These are phyloP conservation scores for Tetracladium setigerum DNA, from an alignment of 495 filamentous ascomycete species.

Conservation along the genomic window DNA sequence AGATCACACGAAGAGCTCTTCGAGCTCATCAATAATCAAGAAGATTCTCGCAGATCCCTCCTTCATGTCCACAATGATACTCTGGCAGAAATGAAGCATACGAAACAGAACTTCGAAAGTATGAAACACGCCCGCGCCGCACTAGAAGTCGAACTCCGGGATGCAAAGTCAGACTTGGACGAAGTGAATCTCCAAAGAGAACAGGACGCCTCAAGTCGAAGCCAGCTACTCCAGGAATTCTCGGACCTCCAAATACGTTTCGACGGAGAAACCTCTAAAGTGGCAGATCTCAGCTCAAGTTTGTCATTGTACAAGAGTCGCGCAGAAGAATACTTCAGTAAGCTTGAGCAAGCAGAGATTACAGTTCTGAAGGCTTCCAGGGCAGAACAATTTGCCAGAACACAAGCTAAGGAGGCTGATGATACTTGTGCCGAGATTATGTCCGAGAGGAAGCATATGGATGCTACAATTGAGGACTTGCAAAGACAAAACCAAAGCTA, in stretches of 20 bases:
- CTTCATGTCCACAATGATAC: conserved; percentile 80
- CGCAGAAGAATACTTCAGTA: conserved; percentile 95
- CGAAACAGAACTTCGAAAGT: conserved; percentile 80
- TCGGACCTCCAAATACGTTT: conserved; percentile 90
- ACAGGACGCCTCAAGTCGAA: conserved; percentile 75
- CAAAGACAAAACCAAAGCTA: conserved; percentile 82
- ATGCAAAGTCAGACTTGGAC: conserved; percentile 74
- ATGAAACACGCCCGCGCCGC: conserved; percentile 69
- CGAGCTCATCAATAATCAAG: conserved; percentile 88
- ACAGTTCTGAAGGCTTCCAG: conserved; percentile 85
- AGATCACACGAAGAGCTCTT: conserved; percentile 93
- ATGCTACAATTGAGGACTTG: conserved; percentile 80
- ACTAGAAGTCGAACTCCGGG: conserved; percentile 84
- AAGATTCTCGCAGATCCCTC: conserved; percentile 75
- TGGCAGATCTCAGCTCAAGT: conserved; percentile 75
- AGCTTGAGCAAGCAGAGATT: conserved; percentile 95
- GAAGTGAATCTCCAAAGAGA: conserved; percentile 71
- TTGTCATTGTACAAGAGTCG: conserved; percentile 86
- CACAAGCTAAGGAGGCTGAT: conserved; percentile 82
- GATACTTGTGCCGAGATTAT: conserved; percentile 85
- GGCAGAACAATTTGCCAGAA: conserved; percentile 89
- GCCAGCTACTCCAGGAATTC: conserved; percentile 85
- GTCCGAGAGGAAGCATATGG: conserved; percentile 87
- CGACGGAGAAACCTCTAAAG: conserved; percentile 79
- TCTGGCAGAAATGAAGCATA: conserved; percentile 73